These are phyloP conservation scores for Groenewaldozyma tartarivorans DNA, from an alignment of 805 yeast species.

Conservation along the genomic window DNA sequence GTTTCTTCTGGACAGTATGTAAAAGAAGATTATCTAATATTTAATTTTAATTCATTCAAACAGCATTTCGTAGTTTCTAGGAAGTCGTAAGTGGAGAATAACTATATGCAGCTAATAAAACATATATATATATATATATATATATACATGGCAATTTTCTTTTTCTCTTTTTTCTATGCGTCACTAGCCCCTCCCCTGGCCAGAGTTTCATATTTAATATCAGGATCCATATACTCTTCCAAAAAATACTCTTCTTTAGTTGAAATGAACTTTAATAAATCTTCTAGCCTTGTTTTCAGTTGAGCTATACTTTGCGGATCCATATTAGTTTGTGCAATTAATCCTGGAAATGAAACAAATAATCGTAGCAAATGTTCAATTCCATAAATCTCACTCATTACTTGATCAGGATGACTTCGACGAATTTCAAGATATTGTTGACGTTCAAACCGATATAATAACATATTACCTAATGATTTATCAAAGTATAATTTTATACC, in stretches of 20 bases:
- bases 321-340: slow-evolving; percentile 72
- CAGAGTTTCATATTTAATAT: slow-evolving; percentile 38
- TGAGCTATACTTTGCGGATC: slow-evolving; percentile 60
- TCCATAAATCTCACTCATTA: slow-evolving; percentile 53
- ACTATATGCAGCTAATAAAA: too few relatives aligned
- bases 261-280: slow-evolving; percentile 43
- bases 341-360: slow-evolving; percentile 69
- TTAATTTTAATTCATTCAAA: too few relatives aligned
- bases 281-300: slow-evolving; percentile 46
- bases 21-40: too few relatives aligned
- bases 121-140: too few relatives aligned
- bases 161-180: background rate
- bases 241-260: slow-evolving; percentile 32
- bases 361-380: slow-evolving; percentile 73
- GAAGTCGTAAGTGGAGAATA: too few relatives aligned
- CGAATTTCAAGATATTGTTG: slow-evolving; percentile 54
- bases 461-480: slow-evolving; percentile 54
- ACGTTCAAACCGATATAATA: slow-evolving; percentile 69
- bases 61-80: too few relatives aligned
- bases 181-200: slow-evolving; percentile 17
- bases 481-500: slow-evolving; percentile 57
- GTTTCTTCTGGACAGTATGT: too few relatives aligned
- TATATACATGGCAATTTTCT: background rate
- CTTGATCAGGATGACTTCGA: slow-evolving; percentile 27
- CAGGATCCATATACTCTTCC: slow-evolving; percentile 39